A percentile compares a stretch with the other conserved stretches of the same genome.
Conservation (phyloP, 2,329 filamentous ascomycete genomes). For the Trichoderma oligosporum region DNA sequence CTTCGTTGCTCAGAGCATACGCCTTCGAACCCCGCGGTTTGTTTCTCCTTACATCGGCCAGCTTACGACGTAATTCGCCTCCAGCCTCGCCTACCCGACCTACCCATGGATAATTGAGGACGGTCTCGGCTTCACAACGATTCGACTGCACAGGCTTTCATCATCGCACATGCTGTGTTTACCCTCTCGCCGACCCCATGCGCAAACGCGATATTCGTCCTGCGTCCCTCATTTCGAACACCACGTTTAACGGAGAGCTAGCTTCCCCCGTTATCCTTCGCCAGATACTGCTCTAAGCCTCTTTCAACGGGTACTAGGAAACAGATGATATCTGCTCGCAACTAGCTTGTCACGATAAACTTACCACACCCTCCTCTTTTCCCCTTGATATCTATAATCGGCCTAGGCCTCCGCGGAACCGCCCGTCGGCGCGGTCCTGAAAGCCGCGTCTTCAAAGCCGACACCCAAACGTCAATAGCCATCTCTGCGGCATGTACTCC, state of each 20-base stretch:
- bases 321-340: conserved; percentile 27
- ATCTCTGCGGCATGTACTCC: conserved; percentile 62
- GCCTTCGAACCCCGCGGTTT: conserved; percentile 12
- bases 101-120: conserved; percentile 20
- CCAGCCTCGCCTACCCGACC: background rate
- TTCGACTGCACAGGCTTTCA: conserved; percentile 19
- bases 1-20: conserved; percentile 10
- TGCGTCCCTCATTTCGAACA: conserved; percentile 32
- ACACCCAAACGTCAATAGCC: conserved; percentile 21
- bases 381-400: conserved; percentile 23
- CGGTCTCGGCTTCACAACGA: conserved; percentile 8
- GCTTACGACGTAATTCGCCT: background rate
- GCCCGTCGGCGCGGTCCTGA: conserved; percentile 28
- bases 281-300: conserved; percentile 17
- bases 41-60: conserved; percentile 9
- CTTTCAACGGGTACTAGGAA: conserved; percentile 16
- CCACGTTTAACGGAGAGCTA: conserved; percentile 30
- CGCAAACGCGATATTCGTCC: conserved; percentile 37
- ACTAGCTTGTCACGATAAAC: conserved; percentile 20
- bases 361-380: conserved; percentile 7
- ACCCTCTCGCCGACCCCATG: conserved; percentile 34
- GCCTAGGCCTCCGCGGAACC: conserved; percentile 28
- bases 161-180: conserved; percentile 24
- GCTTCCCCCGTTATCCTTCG: conserved; percentile 21
- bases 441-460: conserved; percentile 20